Evolutionary conservation across 2,329 filamentous ascomycete genomes (phyloP).

Genomic region (Leptographium flavum): DNA sequence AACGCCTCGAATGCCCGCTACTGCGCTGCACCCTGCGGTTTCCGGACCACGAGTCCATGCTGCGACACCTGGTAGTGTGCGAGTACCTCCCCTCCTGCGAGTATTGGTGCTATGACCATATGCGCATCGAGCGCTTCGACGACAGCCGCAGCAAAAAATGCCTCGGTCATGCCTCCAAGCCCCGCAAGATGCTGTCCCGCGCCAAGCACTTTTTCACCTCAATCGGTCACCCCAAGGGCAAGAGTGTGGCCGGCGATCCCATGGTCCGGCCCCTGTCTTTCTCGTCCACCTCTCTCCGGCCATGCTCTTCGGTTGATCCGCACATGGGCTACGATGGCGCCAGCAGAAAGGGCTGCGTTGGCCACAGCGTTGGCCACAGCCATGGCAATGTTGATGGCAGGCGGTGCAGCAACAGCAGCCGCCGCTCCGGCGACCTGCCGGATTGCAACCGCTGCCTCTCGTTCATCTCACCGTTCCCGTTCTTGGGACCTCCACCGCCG

Average conservation of each 20-base stretch:
- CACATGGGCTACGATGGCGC: constrained; percentile 1
- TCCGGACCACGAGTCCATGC: constrained; percentile 37
- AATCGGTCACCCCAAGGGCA: constrained; percentile 31
- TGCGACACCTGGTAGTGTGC: constrained; percentile 36
- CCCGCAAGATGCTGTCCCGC: constrained; percentile 35
- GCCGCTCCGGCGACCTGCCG: background rate
- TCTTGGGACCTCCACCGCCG: constrained; percentile 24
- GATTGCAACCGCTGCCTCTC: background rate
- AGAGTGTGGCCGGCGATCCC: constrained; percentile 12
- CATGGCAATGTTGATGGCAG: background rate
- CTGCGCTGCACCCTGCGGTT: constrained; percentile 35
- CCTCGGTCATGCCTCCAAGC: constrained; percentile 33
- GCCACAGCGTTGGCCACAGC: constrained; percentile 2
- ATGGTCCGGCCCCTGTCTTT: constrained; percentile 1
- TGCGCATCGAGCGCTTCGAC: constrained; percentile 35
- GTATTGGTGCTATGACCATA: constrained; percentile 43
- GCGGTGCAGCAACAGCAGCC: background rate
- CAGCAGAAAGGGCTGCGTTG: constrained; percentile 5
- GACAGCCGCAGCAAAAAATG: constrained; percentile 36
- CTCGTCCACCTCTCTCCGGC: background rate
- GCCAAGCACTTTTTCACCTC: constrained; percentile 40
- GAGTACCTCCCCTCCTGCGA: constrained; percentile 32
- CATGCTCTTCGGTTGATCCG: constrained; percentile 1
- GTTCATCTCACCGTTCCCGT: constrained; percentile 1
- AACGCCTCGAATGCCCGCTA: constrained; percentile 37